These are phyloP conservation scores for Entamoeba histolytica DNA, from an alignment of 208 protist genomes.

Conservation along the genomic window DNA sequence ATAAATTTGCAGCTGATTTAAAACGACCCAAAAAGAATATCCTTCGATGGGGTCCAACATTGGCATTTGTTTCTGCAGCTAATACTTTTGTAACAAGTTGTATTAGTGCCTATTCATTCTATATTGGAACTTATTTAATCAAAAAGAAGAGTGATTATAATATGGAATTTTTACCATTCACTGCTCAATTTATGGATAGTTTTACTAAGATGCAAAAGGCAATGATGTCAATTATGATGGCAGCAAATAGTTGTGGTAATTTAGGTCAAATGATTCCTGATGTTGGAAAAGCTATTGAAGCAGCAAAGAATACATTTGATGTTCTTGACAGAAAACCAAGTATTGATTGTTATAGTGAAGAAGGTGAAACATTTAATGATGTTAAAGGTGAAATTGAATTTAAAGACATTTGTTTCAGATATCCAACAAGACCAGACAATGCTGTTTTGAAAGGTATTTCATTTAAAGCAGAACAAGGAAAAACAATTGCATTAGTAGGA, in stretches of 20 bases:
- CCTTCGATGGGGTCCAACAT: neutral
- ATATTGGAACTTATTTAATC: neutral
- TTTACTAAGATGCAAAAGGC: neutral
- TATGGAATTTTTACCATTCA: neutral
- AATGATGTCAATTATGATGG: neutral
- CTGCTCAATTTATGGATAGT: neutral
- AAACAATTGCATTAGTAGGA: slow-evolving; percentile 63
- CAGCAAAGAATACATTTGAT: neutral
- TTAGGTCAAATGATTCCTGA: neutral
- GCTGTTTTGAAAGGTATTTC: neutral
- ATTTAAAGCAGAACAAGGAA: slow-evolving; percentile 28
- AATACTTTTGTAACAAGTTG: neutral
- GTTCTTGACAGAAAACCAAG: neutral
- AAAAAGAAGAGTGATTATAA: neutral
- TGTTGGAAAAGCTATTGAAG: neutral
- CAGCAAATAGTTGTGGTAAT: neutral
- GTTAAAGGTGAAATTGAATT: neutral
- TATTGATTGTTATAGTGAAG: neutral
- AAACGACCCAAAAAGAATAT: neutral
- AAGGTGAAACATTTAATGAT: neutral
- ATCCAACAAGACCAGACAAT: neutral
- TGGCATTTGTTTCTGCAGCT: neutral
- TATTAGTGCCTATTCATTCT: neutral
- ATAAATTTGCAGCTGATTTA: neutral
- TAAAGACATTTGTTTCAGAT: neutral